Conservation (phyloP, 1,284 basidiomycete genomes). For the Puccinia polysora region DNA sequence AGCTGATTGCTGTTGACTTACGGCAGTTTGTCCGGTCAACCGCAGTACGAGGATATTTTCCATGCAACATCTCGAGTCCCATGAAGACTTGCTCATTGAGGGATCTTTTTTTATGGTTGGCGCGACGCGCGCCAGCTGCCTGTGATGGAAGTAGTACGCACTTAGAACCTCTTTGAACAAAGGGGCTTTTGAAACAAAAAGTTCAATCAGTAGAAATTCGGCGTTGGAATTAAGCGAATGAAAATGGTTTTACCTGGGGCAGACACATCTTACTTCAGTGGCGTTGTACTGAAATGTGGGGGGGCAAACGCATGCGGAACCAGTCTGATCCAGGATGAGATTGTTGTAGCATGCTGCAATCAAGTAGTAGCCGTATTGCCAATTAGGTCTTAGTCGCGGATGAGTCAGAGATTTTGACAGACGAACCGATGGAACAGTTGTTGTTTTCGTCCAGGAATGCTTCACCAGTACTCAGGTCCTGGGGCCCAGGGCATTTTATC, state of each 20-base stretch:
- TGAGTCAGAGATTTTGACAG: not conserved
- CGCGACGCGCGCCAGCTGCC: not conserved
- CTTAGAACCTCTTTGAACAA: slow-evolving; percentile 13
- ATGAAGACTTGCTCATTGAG: not conserved
- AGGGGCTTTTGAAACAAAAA: slow-evolving; percentile 7
- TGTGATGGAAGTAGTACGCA: slow-evolving; percentile 39
- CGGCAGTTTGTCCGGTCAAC: slow-evolving; percentile 13
- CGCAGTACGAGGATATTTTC: slow-evolving; percentile 17
- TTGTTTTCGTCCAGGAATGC: slow-evolving; percentile 2
- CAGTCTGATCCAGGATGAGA: slow-evolving; percentile 10
- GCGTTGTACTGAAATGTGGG: slow-evolving; percentile 29
- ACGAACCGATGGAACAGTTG: slow-evolving; percentile 36
- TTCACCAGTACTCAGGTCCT: slow-evolving; percentile 21
- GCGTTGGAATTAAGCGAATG: not conserved
- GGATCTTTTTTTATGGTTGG: slow-evolving; percentile 19
- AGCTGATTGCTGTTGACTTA: not conserved
- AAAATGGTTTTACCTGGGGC: slow-evolving; percentile 9
- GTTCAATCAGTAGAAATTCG: not conserved
- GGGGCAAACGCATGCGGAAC: slow-evolving; percentile 28
- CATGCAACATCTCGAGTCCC: not conserved
- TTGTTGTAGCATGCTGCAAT: slow-evolving; percentile 37
- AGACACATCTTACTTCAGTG: slow-evolving; percentile 15
- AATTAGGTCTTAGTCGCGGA: not conserved
- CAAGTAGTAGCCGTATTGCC: not conserved
- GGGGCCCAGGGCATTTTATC: slow-evolving; percentile 13